phyloP scores from a whole-genome alignment of 2,329 filamentous ascomycete species.

The Aureobasidium sp. region DNA sequence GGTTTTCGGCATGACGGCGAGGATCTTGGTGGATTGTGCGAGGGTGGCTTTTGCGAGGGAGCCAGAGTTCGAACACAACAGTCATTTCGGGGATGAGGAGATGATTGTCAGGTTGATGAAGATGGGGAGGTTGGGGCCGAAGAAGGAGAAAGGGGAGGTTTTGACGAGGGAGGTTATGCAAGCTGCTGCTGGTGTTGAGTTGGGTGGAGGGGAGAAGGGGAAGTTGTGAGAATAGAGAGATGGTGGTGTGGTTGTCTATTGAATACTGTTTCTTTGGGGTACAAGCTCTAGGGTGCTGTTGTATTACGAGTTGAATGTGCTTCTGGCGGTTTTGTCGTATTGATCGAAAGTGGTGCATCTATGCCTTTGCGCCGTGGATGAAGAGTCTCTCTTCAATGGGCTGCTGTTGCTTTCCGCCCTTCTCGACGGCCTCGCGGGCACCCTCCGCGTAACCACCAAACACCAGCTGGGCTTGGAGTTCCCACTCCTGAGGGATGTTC shows the following conservation, averaged over 20 bases:
- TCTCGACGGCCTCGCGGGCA: conserved; percentile 33
- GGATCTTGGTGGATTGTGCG: conserved; percentile 82
- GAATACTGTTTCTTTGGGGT: too few relatives aligned
- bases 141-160: conserved; percentile 41
- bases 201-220: background rate
- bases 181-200: background rate
- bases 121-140: conserved; percentile 47
- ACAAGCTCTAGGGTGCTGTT: background rate
- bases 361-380: conserved; percentile 7
- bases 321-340: too few relatives aligned
- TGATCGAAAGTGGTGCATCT: too few relatives aligned
- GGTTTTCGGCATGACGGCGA: conserved; percentile 91
- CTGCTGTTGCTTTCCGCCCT: conserved; percentile 13
- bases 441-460: conserved; percentile 43
- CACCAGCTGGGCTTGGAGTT: conserved; percentile 72
- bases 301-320: too few relatives aligned
- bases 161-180: conserved; percentile 29
- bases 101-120: conserved; percentile 50
- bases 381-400: conserved; percentile 11
- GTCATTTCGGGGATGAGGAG: conserved; percentile 56
- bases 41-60: conserved; percentile 72
- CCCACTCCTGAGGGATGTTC: conserved; percentile 64
- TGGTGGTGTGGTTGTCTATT: background rate
- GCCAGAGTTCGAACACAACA: conserved; percentile 72
- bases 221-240: background rate